Base-by-base conservation (phyloP, 2,329 filamentous ascomycete genomes). In the Aspergillus alliaceus region DNA sequence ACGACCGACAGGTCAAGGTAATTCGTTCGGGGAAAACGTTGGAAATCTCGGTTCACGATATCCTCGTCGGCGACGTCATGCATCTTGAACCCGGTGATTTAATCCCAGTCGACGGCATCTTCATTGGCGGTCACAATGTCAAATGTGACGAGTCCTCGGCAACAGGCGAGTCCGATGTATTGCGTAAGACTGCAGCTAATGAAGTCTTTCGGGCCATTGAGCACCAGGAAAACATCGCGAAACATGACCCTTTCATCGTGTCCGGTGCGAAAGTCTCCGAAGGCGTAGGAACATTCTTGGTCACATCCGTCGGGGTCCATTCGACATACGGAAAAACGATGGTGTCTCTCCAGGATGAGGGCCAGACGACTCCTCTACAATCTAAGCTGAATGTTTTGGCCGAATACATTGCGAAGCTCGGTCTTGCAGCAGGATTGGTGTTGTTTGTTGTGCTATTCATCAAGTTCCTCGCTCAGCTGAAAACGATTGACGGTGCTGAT, bases 361-460 rank as follows among this genome's bases (percentile, higher is more conserved):
- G 87, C 56, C 87, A 93, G 68, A 88, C 90, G 24, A 93, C 90
- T 1, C 90, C 90, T 3, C 74, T 93, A 7, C 90, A 93, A 71
- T 86, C 84, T 2, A 93, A 92, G 72, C 79, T 93, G 57, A 91
- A 92, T 63, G 80, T 86, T 4, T 79, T 93, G 18, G 90, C 90
- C 6, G 90, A 91, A 66, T 89, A 91, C 67, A 91, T 93, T 65
- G 87, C 87, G n/a, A 90, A 90, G 68, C 80, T 90, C 40, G 87
- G 87, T 75, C 85, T 87, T 63, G 84, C 84, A 59, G 87, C 90
- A 47, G 90, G 89, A 53, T 75, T 90, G 15, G 74, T 93, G 9
- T 80, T 93, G n/a, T 93, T 93, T 68, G 77, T 91, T 50, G 88
- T 92, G 6, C 78, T 92, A 7, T 85, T 93, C 66, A 91, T 93